Conservation (phyloP, 2,329 filamentous ascomycete genomes). For the Lasiodiplodia sp. region DNA sequence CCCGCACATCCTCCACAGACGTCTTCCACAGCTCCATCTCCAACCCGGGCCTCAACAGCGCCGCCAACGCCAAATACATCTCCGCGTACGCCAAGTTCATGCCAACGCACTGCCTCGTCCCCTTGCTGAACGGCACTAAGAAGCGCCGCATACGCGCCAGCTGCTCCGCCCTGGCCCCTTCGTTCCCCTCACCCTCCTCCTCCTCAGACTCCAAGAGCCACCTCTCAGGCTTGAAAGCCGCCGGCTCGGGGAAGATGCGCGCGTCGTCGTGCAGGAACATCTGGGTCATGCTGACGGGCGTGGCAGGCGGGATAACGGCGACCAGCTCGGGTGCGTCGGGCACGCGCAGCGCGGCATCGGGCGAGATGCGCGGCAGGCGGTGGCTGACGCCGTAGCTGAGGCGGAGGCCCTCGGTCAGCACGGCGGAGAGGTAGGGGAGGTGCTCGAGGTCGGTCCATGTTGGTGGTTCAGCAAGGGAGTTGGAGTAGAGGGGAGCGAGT, state of each 20-base stretch:
- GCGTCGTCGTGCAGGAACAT: slow-evolving; percentile 38
- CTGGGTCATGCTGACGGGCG: slow-evolving; percentile 40
- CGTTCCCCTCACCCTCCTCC: neutral
- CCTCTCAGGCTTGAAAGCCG: slow-evolving; percentile 38
- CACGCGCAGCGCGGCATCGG: slow-evolving; percentile 29
- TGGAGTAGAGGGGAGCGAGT: slow-evolving; percentile 30
- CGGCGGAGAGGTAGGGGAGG: slow-evolving; percentile 43
- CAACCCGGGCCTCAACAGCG: slow-evolving; percentile 34
- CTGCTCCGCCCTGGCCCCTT: neutral
- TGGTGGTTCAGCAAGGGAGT: slow-evolving; percentile 1
- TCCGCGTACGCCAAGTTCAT: slow-evolving; percentile 46
- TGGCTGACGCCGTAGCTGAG: slow-evolving; percentile 40
- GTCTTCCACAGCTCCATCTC: slow-evolving; percentile 40
- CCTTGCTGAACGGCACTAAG: slow-evolving; percentile 49
- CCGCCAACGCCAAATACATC: slow-evolving; percentile 36
- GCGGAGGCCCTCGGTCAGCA: slow-evolving; percentile 44
- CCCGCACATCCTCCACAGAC: slow-evolving; percentile 37
- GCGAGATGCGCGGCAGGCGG: slow-evolving; percentile 37
- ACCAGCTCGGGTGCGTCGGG: slow-evolving; percentile 25
- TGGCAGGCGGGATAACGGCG: slow-evolving; percentile 36
- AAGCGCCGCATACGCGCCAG: slow-evolving; percentile 9
- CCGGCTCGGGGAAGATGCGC: slow-evolving; percentile 36
- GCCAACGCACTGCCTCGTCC: slow-evolving; percentile 49
- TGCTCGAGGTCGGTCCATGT: slow-evolving; percentile 32
- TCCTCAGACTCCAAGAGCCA: slow-evolving; percentile 36